These are phyloP conservation scores for Gracilaria caudata DNA, from an alignment of 23 red algal species.

Conservation along the genomic window DNA sequence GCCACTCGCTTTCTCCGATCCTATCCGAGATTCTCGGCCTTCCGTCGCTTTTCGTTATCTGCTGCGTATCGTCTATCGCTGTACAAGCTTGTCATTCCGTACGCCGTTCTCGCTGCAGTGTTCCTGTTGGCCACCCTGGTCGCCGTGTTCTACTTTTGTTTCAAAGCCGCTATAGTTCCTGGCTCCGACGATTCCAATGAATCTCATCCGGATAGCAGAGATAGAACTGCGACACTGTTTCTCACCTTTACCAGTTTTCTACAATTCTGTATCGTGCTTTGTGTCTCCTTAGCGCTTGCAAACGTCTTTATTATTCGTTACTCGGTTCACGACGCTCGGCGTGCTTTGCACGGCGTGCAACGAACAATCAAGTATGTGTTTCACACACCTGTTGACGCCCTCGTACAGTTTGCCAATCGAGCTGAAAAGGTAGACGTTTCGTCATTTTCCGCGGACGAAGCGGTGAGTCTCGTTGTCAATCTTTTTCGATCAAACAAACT, in stretches of 20 bases:
- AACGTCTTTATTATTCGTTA: slow-evolving; percentile 8
- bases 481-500: slow-evolving; percentile 6
- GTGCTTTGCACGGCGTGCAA: slow-evolving; percentile 9
- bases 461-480: neutral
- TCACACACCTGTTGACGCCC: neutral
- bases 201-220: slow-evolving; percentile 38
- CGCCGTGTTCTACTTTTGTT: slow-evolving; percentile 46
- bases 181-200: slow-evolving; percentile 44
- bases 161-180: slow-evolving; percentile 14
- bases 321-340: neutral
- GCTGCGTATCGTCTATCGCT: slow-evolving; percentile 20
- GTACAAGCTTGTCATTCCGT: slow-evolving; percentile 54
- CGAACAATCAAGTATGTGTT: slow-evolving; percentile 7
- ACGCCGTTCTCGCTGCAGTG: slow-evolving; percentile 7
- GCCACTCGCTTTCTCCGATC: slow-evolving; percentile 35
- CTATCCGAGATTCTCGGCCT: slow-evolving; percentile 34
- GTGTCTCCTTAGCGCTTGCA: slow-evolving; percentile 22
- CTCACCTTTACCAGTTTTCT: slow-evolving; percentile 53
- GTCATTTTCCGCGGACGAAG: neutral
- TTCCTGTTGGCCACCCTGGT: slow-evolving; percentile 27
- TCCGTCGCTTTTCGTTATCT: slow-evolving; percentile 23
- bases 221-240: slow-evolving; percentile 21
- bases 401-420: slow-evolving; percentile 7
- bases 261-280: slow-evolving; percentile 35
- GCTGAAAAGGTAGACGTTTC: slow-evolving; percentile 25